These are phyloP conservation scores for Decorospora gaudefroyi DNA, from an alignment of 2,329 filamentous ascomycete species.

Conservation along the genomic window DNA sequence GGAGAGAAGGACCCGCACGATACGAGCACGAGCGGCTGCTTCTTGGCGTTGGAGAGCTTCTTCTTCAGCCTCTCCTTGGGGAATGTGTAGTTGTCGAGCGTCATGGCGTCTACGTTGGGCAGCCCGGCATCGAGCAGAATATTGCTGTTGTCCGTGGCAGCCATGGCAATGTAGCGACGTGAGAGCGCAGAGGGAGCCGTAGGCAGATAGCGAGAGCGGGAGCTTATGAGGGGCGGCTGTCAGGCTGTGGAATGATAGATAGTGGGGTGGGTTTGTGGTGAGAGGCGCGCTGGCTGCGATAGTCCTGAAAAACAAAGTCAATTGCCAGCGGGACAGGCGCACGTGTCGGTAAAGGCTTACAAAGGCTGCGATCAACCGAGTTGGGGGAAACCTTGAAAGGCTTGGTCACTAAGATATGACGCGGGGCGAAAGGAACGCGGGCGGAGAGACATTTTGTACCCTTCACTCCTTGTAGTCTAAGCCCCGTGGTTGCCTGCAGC, in stretches of 20 bases:
- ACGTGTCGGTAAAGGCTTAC: conserved; percentile 26
- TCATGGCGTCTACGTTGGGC: conserved; percentile 36
- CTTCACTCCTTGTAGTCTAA: conserved; percentile 2
- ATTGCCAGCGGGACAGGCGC: conserved; percentile 18
- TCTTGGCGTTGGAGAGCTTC: conserved; percentile 59
- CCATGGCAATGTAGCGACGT: conserved; percentile 30
- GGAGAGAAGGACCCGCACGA: conserved; percentile 75
- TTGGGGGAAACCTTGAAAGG: conserved; percentile 15
- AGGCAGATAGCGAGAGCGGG: conserved; percentile 11
- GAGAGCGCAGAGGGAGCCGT: conserved; percentile 4
- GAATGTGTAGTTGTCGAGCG: conserved; percentile 61
- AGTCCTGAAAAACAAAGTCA: conserved; percentile 20
- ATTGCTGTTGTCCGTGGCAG: conserved; percentile 26
- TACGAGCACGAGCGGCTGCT: conserved; percentile 68
- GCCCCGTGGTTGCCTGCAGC: conserved; percentile 3
- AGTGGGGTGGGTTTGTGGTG: conserved; percentile 10
- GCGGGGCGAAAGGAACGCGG: conserved; percentile 10
- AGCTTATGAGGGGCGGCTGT: conserved; percentile 16
- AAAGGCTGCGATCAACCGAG: conserved; percentile 15
- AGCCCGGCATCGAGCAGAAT: conserved; percentile 31
- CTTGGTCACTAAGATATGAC: conserved; percentile 15
- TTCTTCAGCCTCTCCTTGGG: conserved; percentile 64
- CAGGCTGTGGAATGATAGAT: conserved; percentile 11
- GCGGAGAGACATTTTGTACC: conserved; percentile 9
- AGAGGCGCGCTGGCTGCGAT: conserved; percentile 4